A percentile compares a stretch with the other conserved stretches of the same genome.
Evolutionary conservation across 179 eudicot species (phyloP).

Genomic region (Dionaea muscipula): DNA sequence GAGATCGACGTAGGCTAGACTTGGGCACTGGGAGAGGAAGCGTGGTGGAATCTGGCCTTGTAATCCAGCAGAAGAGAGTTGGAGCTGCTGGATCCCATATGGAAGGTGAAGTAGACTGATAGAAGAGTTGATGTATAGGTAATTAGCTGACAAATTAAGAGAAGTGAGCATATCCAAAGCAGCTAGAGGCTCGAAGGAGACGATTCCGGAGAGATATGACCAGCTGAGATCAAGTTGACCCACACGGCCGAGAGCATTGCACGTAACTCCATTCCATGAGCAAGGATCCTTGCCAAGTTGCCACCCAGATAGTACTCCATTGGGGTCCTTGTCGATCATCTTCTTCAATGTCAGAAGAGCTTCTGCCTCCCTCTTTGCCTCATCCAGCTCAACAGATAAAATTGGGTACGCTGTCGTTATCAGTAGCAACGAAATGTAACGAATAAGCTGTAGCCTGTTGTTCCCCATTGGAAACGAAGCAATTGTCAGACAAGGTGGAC

Average conservation of each 20-base stretch:
- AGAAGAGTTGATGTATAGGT: slow-evolving; percentile 43
- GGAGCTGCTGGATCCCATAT: slow-evolving; percentile 32
- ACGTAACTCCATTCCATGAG: slow-evolving; percentile 60
- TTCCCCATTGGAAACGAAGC: slow-evolving; percentile 21
- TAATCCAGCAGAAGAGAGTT: slow-evolving; percentile 43
- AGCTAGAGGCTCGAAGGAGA: slow-evolving; percentile 40
- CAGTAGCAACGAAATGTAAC: slow-evolving; percentile 11
- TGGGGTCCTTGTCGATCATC: slow-evolving; percentile 49
- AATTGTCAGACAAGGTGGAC: background rate
- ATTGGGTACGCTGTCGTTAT: slow-evolving; percentile 11
- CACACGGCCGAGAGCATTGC: slow-evolving; percentile 44
- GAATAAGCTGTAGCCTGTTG: slow-evolving; percentile 20
- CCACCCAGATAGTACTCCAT: slow-evolving; percentile 48
- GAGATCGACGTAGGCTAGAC: slow-evolving; percentile 46
- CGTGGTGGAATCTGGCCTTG: slow-evolving; percentile 40
- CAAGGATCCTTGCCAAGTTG: slow-evolving; percentile 34
- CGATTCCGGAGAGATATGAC: slow-evolving; percentile 34
- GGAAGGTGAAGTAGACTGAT: slow-evolving; percentile 52
- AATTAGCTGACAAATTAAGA: slow-evolving; percentile 58
- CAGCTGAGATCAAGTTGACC: slow-evolving; percentile 60
- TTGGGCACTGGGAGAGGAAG: slow-evolving; percentile 32
- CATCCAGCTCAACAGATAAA: slow-evolving; percentile 11
- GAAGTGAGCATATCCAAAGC: slow-evolving; percentile 51
- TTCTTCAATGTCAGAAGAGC: slow-evolving; percentile 60
- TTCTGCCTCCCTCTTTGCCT: slow-evolving; percentile 40